phyloP scores from a whole-genome alignment of 441 rosid genomes.

The Manihot esculenta region DNA sequence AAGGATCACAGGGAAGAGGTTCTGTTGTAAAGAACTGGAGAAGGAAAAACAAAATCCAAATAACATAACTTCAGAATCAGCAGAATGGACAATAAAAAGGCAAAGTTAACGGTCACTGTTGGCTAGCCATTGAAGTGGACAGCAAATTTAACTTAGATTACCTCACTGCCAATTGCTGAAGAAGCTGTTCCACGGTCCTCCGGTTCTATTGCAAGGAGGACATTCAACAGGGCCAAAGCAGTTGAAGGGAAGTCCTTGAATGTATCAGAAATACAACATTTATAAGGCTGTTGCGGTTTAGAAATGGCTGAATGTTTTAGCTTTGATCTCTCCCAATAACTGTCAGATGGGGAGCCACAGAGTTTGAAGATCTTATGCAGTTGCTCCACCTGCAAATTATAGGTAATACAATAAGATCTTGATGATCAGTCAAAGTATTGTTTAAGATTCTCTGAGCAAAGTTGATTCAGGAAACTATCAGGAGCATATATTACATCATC shows the following conservation, averaged over 20 bases:
- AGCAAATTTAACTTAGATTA: constrained; percentile 14
- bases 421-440: constrained; percentile 1
- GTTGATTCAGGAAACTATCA: no score
- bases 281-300: constrained; percentile 88
- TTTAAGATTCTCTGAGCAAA: no score
- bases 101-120: neutral
- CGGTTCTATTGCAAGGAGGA: constrained; percentile 76
- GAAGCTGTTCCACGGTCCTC: constrained; percentile 65
- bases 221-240: constrained; percentile 63
- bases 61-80: constrained; percentile 3
- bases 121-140: no score
- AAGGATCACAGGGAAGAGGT: constrained; percentile 77
- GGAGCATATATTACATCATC: no score
- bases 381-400: constrained; percentile 66
- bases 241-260: constrained; percentile 73
- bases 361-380: constrained; percentile 92
- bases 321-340: constrained; percentile 81
- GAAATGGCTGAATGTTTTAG: constrained; percentile 80
- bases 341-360: constrained; percentile 94
- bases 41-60: constrained; percentile 9
- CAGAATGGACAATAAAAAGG: neutral
- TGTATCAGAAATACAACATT: constrained; percentile 66
- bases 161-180: constrained; percentile 74
- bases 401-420: neutral
- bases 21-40: constrained; percentile 67